Evolutionary conservation across 73 alveolate genomes (phyloP), one percentile per base, ranked within the genome.

Genomic region (Stentor roeselii): DNA sequence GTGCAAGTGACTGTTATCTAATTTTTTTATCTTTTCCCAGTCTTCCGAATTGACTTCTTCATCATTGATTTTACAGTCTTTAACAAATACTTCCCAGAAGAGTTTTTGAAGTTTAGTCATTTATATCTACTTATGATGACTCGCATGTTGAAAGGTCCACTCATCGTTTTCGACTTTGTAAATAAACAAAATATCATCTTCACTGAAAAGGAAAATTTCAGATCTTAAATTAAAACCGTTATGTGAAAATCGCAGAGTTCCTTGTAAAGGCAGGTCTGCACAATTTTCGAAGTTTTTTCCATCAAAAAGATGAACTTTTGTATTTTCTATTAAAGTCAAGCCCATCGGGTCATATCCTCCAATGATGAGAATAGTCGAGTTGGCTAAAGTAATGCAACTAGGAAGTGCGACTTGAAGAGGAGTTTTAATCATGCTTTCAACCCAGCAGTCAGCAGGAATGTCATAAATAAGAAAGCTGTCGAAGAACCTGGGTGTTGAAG

Each of bases 301-400:
- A 2, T 67, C 37, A 67, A 67, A 67, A 27, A 67, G 11, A 67
- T 30, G 34, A 14, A 32, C 37, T 27, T 32, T 67, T 67, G 15
- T 67, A 0, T 36, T 27, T 21, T 67, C 80, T 21, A 27, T 27
- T 67, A 21, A 30, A 30, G 41, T 21, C 27, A 1, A n/a, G 27
- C 34, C 80, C 1, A 21, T 14, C 27, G 80, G 80, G 41, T 67
- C 80, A 2, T 67, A 32, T 21, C 80, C 80, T 67, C 80, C 80
- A 0, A 67, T 67, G 14, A 67, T 67, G 27, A 67, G 11, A 30
- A 67, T 67, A 1, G 37, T 40, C 21, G 11, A 21, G 11, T 34
- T 32, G 14, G 80, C 21, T 50, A 50, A 50, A 30, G 34, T 40
- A 30, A 34, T 32, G 37, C 80, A 67, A 2, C 27, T 21, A 67